A percentile compares a stretch with the other conserved stretches of the same genome.
Conservation (phyloP, 2,329 filamentous ascomycete genomes). For the Endoconidiophora polonica region DNA sequence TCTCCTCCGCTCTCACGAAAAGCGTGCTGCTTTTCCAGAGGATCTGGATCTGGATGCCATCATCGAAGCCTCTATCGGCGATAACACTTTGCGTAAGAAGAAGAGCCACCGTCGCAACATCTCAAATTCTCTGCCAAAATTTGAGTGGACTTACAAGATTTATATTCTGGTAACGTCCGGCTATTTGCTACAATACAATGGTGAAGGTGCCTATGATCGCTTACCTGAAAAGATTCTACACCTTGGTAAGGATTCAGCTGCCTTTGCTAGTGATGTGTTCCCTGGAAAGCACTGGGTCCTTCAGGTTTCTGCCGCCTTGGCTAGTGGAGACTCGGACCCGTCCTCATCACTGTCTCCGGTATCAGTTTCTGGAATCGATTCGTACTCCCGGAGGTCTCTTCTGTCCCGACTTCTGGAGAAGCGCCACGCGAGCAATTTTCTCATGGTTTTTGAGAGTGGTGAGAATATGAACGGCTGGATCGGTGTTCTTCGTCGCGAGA, state of each 20-base stretch:
- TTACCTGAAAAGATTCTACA: constrained; percentile 58
- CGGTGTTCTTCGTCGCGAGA: constrained; percentile 47
- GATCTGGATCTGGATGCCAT: neutral
- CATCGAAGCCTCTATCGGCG: constrained; percentile 11
- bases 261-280: constrained; percentile 65
- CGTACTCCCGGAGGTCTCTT: constrained; percentile 38
- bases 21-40: constrained; percentile 15
- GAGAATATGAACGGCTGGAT: constrained; percentile 68
- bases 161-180: constrained; percentile 57
- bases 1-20: constrained; percentile 30
- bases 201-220: constrained; percentile 52
- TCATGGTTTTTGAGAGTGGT: constrained; percentile 56
- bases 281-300: constrained; percentile 68
- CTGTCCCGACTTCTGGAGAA: constrained; percentile 41
- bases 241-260: constrained; percentile 57
- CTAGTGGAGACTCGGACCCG: constrained; percentile 27
- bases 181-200: constrained; percentile 57
- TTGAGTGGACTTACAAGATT: constrained; percentile 55
- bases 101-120: constrained; percentile 31
- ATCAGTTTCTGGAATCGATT: neutral
- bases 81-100: constrained; percentile 18
- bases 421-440: constrained; percentile 42
- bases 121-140: constrained; percentile 25
- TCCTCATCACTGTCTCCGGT: constrained; percentile 20
- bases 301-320: constrained; percentile 50